A percentile compares a stretch with the other conserved stretches of the same genome.
Conservation (phyloP, 2,329 filamentous ascomycete species). For the Hypoxylon sp. region DNA sequence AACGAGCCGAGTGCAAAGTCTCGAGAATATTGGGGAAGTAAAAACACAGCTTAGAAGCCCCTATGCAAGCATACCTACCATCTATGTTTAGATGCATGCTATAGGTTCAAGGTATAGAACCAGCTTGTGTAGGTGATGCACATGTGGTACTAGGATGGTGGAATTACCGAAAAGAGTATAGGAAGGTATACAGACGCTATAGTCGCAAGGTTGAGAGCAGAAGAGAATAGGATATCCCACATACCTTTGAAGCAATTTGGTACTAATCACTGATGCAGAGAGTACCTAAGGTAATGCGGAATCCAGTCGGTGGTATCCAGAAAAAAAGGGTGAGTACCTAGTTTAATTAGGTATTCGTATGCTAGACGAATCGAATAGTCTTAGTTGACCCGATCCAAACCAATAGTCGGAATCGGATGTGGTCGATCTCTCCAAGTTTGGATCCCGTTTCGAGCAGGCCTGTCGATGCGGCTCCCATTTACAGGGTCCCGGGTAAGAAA, state of each 20-base stretch:
- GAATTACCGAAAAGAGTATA: conserved; percentile 14
- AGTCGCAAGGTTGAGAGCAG: conserved; percentile 9
- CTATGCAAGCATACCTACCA: conserved; percentile 10
- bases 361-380: conserved; percentile 42
- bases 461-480: conserved; percentile 44
- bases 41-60: conserved; percentile 6
- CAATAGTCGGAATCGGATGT: conserved; percentile 42
- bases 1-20: neutral
- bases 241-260: conserved; percentile 24
- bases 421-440: conserved; percentile 44
- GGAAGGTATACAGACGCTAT: conserved; percentile 16
- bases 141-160: conserved; percentile 7
- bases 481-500: conserved; percentile 34
- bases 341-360: conserved; percentile 42
- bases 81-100: conserved; percentile 17
- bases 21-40: conserved; percentile 15
- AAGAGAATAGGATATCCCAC: conserved; percentile 19
- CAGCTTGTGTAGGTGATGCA: neutral
- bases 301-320: conserved; percentile 29
- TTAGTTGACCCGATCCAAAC: conserved; percentile 38
- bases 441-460: conserved; percentile 38
- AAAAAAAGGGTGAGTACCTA: conserved; percentile 36
- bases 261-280: conserved; percentile 13
- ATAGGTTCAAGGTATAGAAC: conserved; percentile 16
- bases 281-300: conserved; percentile 1